phyloP scores from a whole-genome alignment of 176 grass and related monocot species.

The Zoysia japonica region DNA sequence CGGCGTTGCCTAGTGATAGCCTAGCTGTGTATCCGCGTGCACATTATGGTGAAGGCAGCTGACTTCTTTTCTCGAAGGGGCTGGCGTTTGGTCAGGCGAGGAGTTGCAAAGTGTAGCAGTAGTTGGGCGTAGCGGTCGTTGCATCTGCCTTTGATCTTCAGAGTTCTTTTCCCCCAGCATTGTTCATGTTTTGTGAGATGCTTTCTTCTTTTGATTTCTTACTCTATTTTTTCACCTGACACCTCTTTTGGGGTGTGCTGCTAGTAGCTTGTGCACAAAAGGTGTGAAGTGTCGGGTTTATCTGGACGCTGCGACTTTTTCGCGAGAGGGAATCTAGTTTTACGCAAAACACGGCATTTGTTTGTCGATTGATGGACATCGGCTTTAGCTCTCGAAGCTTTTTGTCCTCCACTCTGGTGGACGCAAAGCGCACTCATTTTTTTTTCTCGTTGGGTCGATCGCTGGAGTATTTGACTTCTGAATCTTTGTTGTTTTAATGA shows the following conservation, averaged over 20 bases:
- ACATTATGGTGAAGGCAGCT: neutral
- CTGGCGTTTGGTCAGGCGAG: conserved; percentile 13
- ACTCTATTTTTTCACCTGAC: neutral
- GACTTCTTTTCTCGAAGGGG: conserved; percentile 10
- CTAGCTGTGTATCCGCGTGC: neutral
- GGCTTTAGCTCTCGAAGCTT: conserved; percentile 37
- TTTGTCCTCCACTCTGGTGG: conserved; percentile 39
- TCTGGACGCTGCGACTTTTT: conserved; percentile 33
- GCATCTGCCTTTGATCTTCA: conserved; percentile 26
- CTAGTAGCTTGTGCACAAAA: conserved; percentile 17
- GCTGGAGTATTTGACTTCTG: conserved; percentile 41
- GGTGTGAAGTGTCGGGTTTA: conserved; percentile 40
- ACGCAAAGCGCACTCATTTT: neutral
- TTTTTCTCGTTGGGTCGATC: conserved; percentile 15
- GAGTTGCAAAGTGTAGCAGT: neutral
- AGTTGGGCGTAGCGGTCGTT: conserved; percentile 23
- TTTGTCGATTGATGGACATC: conserved; percentile 37
- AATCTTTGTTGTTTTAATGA: neutral
- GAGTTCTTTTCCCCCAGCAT: conserved; percentile 8
- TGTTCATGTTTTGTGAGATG: conserved; percentile 23
- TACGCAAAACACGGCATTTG: conserved; percentile 47
- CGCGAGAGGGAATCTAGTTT: conserved; percentile 44
- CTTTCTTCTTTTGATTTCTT: neutral
- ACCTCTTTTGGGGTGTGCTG: conserved; percentile 17
- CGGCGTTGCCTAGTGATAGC: neutral